Conservation (phyloP, 305 asterid genomes). For the Fraxinus floribunda region DNA sequence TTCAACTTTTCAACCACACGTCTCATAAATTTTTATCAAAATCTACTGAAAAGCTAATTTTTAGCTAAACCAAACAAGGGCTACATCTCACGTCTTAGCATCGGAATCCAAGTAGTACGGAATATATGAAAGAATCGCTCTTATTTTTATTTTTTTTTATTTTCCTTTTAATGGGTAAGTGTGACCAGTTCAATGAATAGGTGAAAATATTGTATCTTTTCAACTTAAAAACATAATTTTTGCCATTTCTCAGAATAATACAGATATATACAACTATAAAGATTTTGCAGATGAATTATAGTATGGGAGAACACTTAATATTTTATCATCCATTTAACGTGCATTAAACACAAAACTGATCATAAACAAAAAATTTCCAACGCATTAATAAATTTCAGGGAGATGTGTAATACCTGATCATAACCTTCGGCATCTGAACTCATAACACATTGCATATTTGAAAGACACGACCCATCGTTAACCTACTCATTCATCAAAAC, state of each 20-base stretch:
- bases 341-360: not conserved
- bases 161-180: not conserved
- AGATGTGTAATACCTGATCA: slow-evolving; percentile 62
- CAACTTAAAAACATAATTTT: not conserved
- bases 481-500: slow-evolving; percentile 46
- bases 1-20: not conserved
- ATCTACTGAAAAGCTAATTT: not conserved
- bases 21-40: no score
- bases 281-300: not conserved
- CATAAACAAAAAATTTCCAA: not conserved
- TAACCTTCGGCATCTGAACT: slow-evolving; percentile 80
- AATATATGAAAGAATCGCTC: not conserved
- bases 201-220: not conserved
- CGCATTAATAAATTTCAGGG: slow-evolving; percentile 16
- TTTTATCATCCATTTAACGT: not conserved
- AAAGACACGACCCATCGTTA: slow-evolving; percentile 95
- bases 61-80: not conserved
- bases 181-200: not conserved
- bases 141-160: not conserved
- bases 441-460: slow-evolving; percentile 95
- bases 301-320: not conserved
- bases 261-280: not conserved
- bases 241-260: not conserved
- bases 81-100: not conserved
- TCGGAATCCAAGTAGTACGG: not conserved